Evolutionary conservation across 306 rosid species (phyloP).

Genomic region (Rosa lucieae): DNA sequence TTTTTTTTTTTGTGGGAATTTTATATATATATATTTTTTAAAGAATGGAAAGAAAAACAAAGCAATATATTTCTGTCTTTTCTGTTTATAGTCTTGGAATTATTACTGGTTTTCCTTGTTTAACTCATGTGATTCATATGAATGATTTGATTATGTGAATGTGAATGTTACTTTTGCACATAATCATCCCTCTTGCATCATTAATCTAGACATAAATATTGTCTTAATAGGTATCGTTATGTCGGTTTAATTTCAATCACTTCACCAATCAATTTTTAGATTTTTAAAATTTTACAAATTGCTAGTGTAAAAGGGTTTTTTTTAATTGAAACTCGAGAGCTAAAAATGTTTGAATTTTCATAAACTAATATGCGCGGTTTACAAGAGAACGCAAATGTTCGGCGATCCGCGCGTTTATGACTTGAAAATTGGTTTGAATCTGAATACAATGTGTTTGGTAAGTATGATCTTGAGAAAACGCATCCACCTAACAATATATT

Average conservation of each 20-base stretch:
- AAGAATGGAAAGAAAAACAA: background rate
- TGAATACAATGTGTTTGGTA: background rate
- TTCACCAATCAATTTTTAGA: rapidly evolving
- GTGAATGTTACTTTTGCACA: background rate
- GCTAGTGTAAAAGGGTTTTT: too few species aligned
- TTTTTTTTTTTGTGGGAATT: background rate
- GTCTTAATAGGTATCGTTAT: background rate
- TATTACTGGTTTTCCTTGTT: background rate
- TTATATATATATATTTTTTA: background rate
- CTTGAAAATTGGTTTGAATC: background rate
- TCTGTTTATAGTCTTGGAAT: background rate
- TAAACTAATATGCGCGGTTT: background rate
- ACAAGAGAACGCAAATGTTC: background rate
- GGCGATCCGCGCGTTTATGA: rapidly evolving
- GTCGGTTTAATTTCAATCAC: background rate
- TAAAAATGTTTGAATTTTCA: background rate
- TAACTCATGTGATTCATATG: background rate
- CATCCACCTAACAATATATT: background rate
- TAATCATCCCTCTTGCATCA: background rate
- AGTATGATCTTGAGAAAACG: background rate
- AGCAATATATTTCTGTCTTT: background rate
- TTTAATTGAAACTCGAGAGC: background rate
- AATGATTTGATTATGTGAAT: background rate
- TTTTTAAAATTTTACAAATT: background rate
- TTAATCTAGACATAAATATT: background rate